Base-by-base conservation (phyloP, 768 basidiomycete genomes). In the Lactarius psammicola region DNA sequence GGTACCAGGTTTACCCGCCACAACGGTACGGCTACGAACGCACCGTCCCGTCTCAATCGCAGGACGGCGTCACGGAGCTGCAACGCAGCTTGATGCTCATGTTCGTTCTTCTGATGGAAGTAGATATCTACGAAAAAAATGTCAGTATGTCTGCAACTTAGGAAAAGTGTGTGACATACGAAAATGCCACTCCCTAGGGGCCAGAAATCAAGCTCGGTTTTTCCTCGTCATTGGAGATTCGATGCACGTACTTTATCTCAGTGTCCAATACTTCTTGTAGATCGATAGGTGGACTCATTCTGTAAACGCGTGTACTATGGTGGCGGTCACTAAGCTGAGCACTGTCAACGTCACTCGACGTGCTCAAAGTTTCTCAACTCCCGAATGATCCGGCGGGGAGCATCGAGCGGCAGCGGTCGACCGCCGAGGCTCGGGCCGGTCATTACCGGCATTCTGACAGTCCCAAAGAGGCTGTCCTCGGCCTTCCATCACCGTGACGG, bases 21-120 rank as follows among this genome's bases (percentile, higher is more conserved):
- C 31, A 89, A 78, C 9, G 90, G 90, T 1, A 91, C 90, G 1
- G 89, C 90, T 10, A 92, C 84, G 70, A 92, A 92, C 1, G 89
- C 89, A 0, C 90, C 90, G 59, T 90, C 87, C 18, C 85, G 81
- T 33, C 90, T 80, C 56, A 92, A 79, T 6, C 85, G 80, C 46
- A 92, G 78, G 13, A 92, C 85, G 3, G 89, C 85, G 72, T 92
- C 88, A 0, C 89, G 81, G 44, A 92, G 79, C 51, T 85, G 80
- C 3, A 90, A 79, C 1, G 89, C 89, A 28, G 83, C 86, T 42
- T 84, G 79, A 59, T 87, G 85, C 66, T 89, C 84, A 4, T 80
- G 78, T 0, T 80, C 76, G 70, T 89, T 90, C 28, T 80, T 77
- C 75, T 90, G 89, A 68, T 85, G 85, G 74, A 90, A 92, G 76